Conservation (phyloP, 2,329 filamentous ascomycete genomes). For the Ascochyta lentis region DNA sequence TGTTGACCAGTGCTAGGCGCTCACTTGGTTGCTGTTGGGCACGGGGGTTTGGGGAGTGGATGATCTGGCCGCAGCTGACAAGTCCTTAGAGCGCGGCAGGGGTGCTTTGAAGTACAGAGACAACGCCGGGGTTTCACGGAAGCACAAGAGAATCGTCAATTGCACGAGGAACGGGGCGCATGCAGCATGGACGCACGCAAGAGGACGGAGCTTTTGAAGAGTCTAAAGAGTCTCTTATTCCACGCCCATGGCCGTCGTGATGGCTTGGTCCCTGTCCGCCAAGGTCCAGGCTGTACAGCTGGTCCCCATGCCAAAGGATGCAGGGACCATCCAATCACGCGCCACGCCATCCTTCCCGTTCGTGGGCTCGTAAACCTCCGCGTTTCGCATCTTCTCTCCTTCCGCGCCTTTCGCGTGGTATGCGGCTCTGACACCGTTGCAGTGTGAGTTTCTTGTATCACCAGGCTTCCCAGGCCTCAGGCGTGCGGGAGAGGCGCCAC, state of each 20-base stretch:
- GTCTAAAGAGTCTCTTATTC: conserved; percentile 2
- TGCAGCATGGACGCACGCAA: neutral
- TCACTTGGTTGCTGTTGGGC: conserved; percentile 12
- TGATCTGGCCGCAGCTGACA: conserved; percentile 43
- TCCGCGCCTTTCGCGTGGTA: conserved; percentile 18
- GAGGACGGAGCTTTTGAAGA: neutral
- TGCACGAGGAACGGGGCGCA: neutral
- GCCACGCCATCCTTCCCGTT: neutral
- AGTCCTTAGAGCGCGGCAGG: conserved; percentile 23
- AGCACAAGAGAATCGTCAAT: neutral
- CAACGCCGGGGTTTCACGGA: conserved; percentile 7
- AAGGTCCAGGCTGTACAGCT: conserved; percentile 8
- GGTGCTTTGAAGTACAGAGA: conserved; percentile 2
- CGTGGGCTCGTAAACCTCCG: conserved; percentile 26
- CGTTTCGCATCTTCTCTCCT: conserved; percentile 32
- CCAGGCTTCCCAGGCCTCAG: conserved; percentile 13
- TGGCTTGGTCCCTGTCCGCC: conserved; percentile 19
- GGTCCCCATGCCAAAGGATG: conserved; percentile 1
- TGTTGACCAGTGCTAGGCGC: conserved; percentile 12
- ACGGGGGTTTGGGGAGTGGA: conserved; percentile 24
- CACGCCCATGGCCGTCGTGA: conserved; percentile 7
- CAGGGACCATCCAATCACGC: conserved; percentile 29
- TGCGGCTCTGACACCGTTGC: conserved; percentile 31
- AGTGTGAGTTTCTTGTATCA: conserved; percentile 34
- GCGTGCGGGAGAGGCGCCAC: conserved; percentile 19